Percentiles rank a stretch among this genome's conserved stretches.
phyloP scores from a whole-genome alignment of 2,329 filamentous ascomycete species.

The Pseudocercospora fuligena region DNA sequence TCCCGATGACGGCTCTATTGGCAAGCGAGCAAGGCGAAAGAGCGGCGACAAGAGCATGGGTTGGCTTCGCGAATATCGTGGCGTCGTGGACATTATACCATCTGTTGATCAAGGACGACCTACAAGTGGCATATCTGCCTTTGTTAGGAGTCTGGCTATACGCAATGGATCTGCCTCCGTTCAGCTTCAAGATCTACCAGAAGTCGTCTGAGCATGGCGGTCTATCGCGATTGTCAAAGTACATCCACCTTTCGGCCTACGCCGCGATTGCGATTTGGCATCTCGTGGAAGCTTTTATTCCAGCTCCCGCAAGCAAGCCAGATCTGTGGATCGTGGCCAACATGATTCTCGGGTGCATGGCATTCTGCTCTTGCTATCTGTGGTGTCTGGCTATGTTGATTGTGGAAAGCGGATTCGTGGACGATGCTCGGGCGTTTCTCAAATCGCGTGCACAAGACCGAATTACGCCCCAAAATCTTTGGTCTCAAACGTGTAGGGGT shows the following conservation, averaged over 20 bases:
- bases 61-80: constrained; percentile 88
- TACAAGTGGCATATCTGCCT: constrained; percentile 81
- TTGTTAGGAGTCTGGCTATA: constrained; percentile 83
- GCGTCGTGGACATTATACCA: constrained; percentile 94
- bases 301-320: constrained; percentile 74
- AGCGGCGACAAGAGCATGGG: constrained; percentile 80
- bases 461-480: not conserved
- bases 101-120: constrained; percentile 79
- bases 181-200: constrained; percentile 59
- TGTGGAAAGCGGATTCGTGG: constrained; percentile 57
- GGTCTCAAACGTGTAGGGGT: not conserved
- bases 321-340: constrained; percentile 70
- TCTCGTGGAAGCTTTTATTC: constrained; percentile 68
- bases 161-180: constrained; percentile 78
- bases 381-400: constrained; percentile 81
- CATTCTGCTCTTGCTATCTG: constrained; percentile 83
- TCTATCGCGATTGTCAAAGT: constrained; percentile 62
- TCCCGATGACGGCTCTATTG: constrained; percentile 89
- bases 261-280: constrained; percentile 81
- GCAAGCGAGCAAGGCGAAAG: constrained; percentile 79
- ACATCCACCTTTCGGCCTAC: constrained; percentile 78
- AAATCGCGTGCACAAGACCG: not conserved
- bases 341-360: constrained; percentile 82
- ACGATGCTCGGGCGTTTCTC: not conserved
- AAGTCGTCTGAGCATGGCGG: not conserved